These are phyloP conservation scores for Rhodotorula sp. DNA, from an alignment of 1,284 basidiomycete species.

Conservation along the genomic window DNA sequence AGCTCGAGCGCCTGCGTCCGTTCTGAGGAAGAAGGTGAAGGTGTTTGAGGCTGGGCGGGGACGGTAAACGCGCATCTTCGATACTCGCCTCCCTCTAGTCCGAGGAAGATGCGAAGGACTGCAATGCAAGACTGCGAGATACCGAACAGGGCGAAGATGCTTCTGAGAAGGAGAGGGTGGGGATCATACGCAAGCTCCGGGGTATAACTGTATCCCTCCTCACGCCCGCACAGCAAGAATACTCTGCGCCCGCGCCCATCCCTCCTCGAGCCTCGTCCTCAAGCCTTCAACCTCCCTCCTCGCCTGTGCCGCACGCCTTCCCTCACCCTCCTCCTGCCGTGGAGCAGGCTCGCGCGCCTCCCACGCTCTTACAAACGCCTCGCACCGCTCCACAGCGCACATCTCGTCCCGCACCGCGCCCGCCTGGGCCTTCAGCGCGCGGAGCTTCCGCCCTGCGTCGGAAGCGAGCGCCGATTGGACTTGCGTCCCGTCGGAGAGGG, in stretches of 20 bases:
- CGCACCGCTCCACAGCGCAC: slow-evolving; percentile 3
- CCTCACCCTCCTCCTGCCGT: not conserved
- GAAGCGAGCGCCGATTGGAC: slow-evolving; percentile 24
- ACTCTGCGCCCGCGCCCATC: slow-evolving; percentile 15
- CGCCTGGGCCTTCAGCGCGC: slow-evolving; percentile 31
- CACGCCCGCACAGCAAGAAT: not conserved
- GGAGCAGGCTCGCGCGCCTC: slow-evolving; percentile 1
- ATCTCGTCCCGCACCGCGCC: slow-evolving; percentile 19
- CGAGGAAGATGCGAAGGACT: not conserved
- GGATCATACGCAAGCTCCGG: not conserved
- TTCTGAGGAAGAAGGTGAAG: not conserved
- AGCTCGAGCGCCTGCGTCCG: not conserved
- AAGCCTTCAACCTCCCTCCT: slow-evolving; percentile 12
- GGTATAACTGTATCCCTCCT: not conserved
- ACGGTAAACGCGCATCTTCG: too few species aligned
- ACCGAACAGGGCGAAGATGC: not conserved
- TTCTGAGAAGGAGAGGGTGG: not conserved
- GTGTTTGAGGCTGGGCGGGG: too few species aligned
- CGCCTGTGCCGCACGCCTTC: slow-evolving; percentile 5
- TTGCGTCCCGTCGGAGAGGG: slow-evolving; percentile 31
- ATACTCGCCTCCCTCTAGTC: too few species aligned
- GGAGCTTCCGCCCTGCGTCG: slow-evolving; percentile 32
- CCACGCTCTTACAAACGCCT: slow-evolving; percentile 16
- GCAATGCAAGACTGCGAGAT: not conserved
- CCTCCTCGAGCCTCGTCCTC: slow-evolving; percentile 6